Percentiles rank a stretch among this genome's conserved stretches.
Evolutionary conservation across 2,329 filamentous ascomycete genomes (phyloP).

Genomic region (Alternaria panax): DNA sequence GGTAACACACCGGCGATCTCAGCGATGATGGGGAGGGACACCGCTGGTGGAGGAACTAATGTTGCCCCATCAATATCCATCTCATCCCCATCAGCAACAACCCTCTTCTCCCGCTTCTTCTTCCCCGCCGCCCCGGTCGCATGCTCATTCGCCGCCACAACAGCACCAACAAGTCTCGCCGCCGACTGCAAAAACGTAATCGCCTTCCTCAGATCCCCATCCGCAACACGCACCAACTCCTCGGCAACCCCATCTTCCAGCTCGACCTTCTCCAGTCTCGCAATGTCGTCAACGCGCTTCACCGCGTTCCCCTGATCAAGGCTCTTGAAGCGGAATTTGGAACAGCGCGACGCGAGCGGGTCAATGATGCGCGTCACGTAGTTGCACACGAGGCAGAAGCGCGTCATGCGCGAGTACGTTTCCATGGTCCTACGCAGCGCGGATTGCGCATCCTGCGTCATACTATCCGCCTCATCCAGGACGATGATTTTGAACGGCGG

Average conservation of each 20-base stretch:
- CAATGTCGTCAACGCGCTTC: conserved; percentile 81
- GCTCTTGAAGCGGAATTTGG: conserved; percentile 97
- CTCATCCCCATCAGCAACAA: conserved; percentile 61
- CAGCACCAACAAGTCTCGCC: conserved; percentile 81
- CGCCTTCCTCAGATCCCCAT: conserved; percentile 93
- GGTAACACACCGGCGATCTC: conserved; percentile 98
- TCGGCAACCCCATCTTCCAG: conserved; percentile 83
- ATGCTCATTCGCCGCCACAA: conserved; percentile 28
- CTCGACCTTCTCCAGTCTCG: conserved; percentile 75
- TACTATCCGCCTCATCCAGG: conserved; percentile 95
- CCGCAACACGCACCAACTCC: conserved; percentile 83
- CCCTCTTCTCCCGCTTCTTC: conserved; percentile 56
- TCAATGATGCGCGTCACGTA: conserved; percentile 99
- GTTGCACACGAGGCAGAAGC: conserved; percentile 98
- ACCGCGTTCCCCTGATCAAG: conserved; percentile 86
- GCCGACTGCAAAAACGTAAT: conserved; percentile 97
- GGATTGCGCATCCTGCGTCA: conserved; percentile 98
- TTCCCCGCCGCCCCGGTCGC: conserved; percentile 37
- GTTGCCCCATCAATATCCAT: conserved; percentile 55
- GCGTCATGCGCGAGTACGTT: conserved; percentile 93
- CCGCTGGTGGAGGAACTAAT: conserved; percentile 17
- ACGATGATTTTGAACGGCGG: conserved; percentile 99
- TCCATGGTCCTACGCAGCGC: conserved; percentile 97
- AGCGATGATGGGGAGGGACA: conserved; percentile 79
- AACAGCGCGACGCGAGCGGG: conserved; percentile 89